These are phyloP conservation scores for Ophiocytium majus DNA, from an alignment of 352 stramenopile species.

Conservation along the genomic window DNA sequence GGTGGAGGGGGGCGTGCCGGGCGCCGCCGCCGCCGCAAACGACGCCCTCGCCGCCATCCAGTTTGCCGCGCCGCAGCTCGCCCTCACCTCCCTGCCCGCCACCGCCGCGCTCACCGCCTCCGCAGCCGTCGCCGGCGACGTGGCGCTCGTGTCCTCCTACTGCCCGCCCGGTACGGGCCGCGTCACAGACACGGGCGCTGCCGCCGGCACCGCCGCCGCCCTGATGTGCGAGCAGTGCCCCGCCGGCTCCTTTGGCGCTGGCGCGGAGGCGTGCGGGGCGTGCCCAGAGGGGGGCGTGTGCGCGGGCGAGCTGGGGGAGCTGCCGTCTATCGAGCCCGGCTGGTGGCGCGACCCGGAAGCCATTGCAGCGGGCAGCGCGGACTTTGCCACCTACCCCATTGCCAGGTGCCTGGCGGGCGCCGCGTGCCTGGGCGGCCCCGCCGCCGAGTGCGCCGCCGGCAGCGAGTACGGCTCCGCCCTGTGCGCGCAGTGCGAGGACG, in stretches of 20 bases:
- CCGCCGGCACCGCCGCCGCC: not conserved
- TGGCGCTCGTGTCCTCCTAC: not conserved
- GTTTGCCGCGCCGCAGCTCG: not conserved
- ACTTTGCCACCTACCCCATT: conserved; percentile 6
- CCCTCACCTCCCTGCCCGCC: not conserved
- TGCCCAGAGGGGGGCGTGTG: not conserved
- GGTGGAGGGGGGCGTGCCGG: not conserved
- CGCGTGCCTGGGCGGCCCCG: not conserved
- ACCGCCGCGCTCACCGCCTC: no score
- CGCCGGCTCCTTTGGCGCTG: not conserved
- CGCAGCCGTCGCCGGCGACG: no score
- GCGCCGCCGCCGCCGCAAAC: no score
- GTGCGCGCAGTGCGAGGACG: conserved; percentile 11
- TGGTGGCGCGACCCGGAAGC: not conserved
- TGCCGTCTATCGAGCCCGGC: not conserved
- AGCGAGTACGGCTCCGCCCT: not conserved
- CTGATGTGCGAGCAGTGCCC: not conserved
- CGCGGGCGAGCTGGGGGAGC: not conserved
- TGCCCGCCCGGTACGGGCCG: not conserved
- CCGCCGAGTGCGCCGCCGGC: not conserved
- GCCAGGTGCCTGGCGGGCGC: not conserved
- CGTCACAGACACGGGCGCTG: no score
- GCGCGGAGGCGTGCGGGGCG: not conserved
- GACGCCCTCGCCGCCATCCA: not conserved
- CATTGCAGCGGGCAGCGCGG: not conserved